Base-by-base conservation (phyloP, 768 basidiomycete genomes). In the Udeniomyces megalosporus region DNA sequence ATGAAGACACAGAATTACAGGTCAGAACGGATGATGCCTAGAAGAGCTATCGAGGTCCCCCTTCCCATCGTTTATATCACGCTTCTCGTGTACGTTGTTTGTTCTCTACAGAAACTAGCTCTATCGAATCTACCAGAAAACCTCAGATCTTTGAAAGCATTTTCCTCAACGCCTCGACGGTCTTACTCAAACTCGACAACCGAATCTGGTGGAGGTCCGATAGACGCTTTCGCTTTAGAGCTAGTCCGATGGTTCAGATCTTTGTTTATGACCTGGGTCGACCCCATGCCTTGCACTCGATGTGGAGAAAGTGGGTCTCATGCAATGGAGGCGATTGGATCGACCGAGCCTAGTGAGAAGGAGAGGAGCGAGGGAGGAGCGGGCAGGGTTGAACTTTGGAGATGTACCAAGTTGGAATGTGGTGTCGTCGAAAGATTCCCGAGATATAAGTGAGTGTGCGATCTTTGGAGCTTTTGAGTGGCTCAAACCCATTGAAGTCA, bases 191-290 rank as follows among this genome's bases (percentile, higher is more conserved):
- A n/a, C n/a, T n/a, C n/a, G n/a, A n/a, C n/a, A n/a, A n/a, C n/a
- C n/a, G n/a, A n/a, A n/a, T n/a, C n/a, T n/a, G n/a, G n/a, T n/a
- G n/a, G n/a, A n/a, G n/a, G n/a, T n/a, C n/a, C n/a, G n/a, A n/a
- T n/a, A n/a, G 75, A 77, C 60, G 73, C 70, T 2, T 62, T 71
- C 24, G 75, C 75, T 14, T 62, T 72, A 22, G 67, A 68, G 2
- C 67, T 76, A 12, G 72, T 74, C 14, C 62, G 66, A 61, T 77
- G 76, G 76, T 77, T 76, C 71, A 75, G 75, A 64, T 45, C 60
- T 6, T 54, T 58, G 29, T 76, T 70, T 61, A 74, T 76, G 70
- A 67, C 60, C 26, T 77, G 76, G 76, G 69, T 73, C 20, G 76
- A 77, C 62, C 76, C 76, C 1, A 73, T 76, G 45, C 67, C 65